Evolutionary conservation across 805 yeast genomes (phyloP).

Genomic region (Myxozyma neotropica): DNA sequence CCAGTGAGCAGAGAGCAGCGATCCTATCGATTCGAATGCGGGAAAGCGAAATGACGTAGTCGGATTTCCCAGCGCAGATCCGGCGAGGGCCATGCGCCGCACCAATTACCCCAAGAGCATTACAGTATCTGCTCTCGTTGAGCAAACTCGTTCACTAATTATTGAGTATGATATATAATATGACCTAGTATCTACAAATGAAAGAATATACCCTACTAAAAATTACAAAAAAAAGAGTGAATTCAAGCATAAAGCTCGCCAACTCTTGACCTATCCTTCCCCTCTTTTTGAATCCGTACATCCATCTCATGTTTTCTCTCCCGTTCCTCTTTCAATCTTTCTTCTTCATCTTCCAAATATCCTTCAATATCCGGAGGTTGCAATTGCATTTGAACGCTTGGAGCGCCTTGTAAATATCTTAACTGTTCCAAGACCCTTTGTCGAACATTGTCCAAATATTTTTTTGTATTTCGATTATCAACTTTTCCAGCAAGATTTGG

Average conservation of each 20-base stretch:
- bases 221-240: background rate
- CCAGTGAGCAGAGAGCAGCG: too few relatives aligned
- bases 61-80: too few relatives aligned
- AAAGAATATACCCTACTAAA: background rate
- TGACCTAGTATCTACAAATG: background rate
- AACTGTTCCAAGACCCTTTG: constrained; percentile 78
- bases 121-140: too few relatives aligned
- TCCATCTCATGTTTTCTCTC: constrained; percentile 33
- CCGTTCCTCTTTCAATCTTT: constrained; percentile 41
- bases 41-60: background rate
- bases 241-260: constrained; percentile 33
- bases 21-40: too few relatives aligned
- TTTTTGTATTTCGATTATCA: constrained; percentile 82
- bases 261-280: constrained; percentile 32
- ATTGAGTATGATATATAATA: too few relatives aligned
- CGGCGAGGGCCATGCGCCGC: too few relatives aligned
- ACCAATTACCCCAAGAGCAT: too few relatives aligned
- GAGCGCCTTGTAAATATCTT: constrained; percentile 83
- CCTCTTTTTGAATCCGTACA: constrained; percentile 25
- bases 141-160: too few relatives aligned
- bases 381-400: constrained; percentile 89
- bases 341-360: constrained; percentile 45
- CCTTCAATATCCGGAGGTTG: constrained; percentile 69
- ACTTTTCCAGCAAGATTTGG: constrained; percentile 78
- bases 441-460: constrained; percentile 77